A percentile compares a stretch with the other conserved stretches of the same genome.
phyloP scores from a whole-genome alignment of 2,329 filamentous ascomycete genomes.

The Hypoxylon sp. region DNA sequence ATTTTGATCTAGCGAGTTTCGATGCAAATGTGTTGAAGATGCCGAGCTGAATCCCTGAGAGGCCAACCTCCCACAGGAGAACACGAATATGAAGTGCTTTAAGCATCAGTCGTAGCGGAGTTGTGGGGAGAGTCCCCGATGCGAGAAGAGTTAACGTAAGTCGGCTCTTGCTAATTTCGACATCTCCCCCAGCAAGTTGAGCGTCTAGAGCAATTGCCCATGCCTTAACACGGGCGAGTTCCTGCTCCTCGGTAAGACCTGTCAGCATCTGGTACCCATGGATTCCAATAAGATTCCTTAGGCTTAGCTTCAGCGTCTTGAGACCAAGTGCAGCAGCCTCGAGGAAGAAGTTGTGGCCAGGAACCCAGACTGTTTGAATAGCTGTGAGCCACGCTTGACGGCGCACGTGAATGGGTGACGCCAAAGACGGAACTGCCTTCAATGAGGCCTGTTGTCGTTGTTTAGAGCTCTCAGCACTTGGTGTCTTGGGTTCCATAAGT shows the following conservation, averaged over 20 bases:
- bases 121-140: constrained; percentile 87
- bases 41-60: constrained; percentile 74
- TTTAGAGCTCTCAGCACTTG: constrained; percentile 62
- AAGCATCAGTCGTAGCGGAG: constrained; percentile 86
- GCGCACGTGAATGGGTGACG: constrained; percentile 87
- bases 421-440: constrained; percentile 76
- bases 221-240: constrained; percentile 87
- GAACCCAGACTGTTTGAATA: constrained; percentile 92
- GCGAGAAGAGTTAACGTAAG: constrained; percentile 89
- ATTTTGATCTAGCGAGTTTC: constrained; percentile 80
- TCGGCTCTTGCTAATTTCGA: constrained; percentile 89
- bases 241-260: constrained; percentile 86
- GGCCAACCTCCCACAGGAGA: constrained; percentile 83
- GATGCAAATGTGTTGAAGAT: constrained; percentile 79
- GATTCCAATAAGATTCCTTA: constrained; percentile 82
- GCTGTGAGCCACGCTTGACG: constrained; percentile 93
- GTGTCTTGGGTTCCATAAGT: constrained; percentile 68
- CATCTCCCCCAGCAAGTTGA: constrained; percentile 90
- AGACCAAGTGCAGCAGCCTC: constrained; percentile 85
- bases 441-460: constrained; percentile 58
- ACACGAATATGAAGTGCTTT: constrained; percentile 94
- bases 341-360: constrained; percentile 86
- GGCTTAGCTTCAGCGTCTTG: constrained; percentile 85
- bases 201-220: constrained; percentile 96
- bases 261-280: constrained; percentile 84